Evolutionary conservation across 768 basidiomycete genomes (phyloP).

Genomic region (Zangia roseola): DNA sequence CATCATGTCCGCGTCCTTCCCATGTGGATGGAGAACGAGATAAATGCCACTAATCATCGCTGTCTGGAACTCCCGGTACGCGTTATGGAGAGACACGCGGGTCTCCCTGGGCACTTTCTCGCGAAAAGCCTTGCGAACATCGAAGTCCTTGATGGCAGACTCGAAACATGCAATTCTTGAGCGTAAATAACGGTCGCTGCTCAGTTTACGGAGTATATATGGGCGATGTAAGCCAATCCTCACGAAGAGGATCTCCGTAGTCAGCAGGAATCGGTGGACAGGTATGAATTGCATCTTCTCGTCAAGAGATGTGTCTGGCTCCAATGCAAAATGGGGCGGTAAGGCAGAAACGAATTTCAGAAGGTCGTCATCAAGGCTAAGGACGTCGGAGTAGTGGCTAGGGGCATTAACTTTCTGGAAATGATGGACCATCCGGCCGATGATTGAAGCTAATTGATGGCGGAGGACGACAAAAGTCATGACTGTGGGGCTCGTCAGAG

Average conservation of each 20-base stretch:
- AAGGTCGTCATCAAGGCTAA: slow-evolving; percentile 80
- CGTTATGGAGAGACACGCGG: slow-evolving; percentile 71
- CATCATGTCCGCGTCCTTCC: slow-evolving; percentile 68
- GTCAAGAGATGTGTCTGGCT: slow-evolving; percentile 79
- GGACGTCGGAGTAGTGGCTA: slow-evolving; percentile 81
- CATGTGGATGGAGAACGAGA: slow-evolving; percentile 74
- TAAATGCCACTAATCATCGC: slow-evolving; percentile 90
- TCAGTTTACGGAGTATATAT: slow-evolving; percentile 73
- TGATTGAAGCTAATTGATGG: slow-evolving; percentile 77
- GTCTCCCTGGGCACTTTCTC: slow-evolving; percentile 60
- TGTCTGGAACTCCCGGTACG: slow-evolving; percentile 85
- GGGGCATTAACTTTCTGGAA: slow-evolving; percentile 82
- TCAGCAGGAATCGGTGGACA: slow-evolving; percentile 83
- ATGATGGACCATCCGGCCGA: slow-evolving; percentile 89
- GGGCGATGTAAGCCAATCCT: slow-evolving; percentile 84
- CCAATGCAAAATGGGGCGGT: slow-evolving; percentile 74
- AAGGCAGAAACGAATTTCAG: slow-evolving; percentile 71
- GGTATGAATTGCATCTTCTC: slow-evolving; percentile 63
- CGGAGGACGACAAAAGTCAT: slow-evolving; percentile 90
- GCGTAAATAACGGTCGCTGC: slow-evolving; percentile 75
- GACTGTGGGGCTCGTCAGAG: slow-evolving; percentile 68
- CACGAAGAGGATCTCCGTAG: slow-evolving; percentile 87
- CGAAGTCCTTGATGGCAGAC: slow-evolving; percentile 84
- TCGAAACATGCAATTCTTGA: slow-evolving; percentile 89
- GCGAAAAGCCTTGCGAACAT: slow-evolving; percentile 70